phyloP scores from a whole-genome alignment of 2,329 filamentous ascomycete species.

The Neophaeococcomyces aloes region DNA sequence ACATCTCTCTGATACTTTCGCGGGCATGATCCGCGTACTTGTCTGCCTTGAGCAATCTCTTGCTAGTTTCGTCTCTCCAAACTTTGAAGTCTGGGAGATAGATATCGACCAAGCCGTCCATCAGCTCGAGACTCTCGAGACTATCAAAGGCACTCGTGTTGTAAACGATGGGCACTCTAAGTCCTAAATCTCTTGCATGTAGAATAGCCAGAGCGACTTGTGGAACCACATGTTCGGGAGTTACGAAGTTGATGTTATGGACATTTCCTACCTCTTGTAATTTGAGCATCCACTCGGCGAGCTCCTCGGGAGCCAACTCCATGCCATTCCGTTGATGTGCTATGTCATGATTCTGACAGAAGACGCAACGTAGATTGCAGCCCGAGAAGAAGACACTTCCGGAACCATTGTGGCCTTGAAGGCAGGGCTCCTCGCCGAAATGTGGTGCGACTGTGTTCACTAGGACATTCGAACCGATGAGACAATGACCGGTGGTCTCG shows the following conservation, averaged over 20 bases:
- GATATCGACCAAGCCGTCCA: conserved; percentile 73
- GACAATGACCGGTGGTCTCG: conserved; percentile 64
- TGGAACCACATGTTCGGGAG: conserved; percentile 76
- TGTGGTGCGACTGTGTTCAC: conserved; percentile 79
- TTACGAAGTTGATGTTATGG: conserved; percentile 86
- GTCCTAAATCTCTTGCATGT: conserved; percentile 57
- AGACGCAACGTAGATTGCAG: conserved; percentile 62
- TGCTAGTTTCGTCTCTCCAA: conserved; percentile 57
- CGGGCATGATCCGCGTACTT: conserved; percentile 61
- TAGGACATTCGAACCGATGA: conserved; percentile 64
- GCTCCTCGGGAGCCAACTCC: conserved; percentile 65
- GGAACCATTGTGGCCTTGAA: conserved; percentile 71
- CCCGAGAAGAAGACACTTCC: conserved; percentile 75
- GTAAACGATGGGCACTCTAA: conserved; percentile 67
- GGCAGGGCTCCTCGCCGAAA: conserved; percentile 74
- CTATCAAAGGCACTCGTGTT: conserved; percentile 78
- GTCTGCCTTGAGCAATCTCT: conserved; percentile 64
- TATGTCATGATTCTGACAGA: conserved; percentile 76
- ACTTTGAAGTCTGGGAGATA: conserved; percentile 86
- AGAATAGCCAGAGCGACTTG: conserved; percentile 70
- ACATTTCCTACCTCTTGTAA: conserved; percentile 66
- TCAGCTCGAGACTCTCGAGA: conserved; percentile 56
- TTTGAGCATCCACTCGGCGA: conserved; percentile 75
- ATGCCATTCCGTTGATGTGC: conserved; percentile 71
- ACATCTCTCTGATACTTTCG: conserved; percentile 71